phyloP scores from a whole-genome alignment of 345 rosid genomes.

The Turritis glabra region DNA sequence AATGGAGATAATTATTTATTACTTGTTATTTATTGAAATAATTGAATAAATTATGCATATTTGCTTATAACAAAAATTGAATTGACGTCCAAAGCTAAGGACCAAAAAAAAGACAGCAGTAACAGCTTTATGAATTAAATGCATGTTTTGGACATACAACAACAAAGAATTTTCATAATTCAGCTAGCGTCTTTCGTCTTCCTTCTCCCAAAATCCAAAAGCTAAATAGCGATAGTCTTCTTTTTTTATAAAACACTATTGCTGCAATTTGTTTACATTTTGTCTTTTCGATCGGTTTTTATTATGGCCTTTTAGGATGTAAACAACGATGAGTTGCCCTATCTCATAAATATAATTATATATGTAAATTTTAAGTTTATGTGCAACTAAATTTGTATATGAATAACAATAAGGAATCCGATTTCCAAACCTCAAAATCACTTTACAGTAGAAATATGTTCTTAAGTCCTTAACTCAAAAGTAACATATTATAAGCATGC shows the following conservation, averaged over 20 bases:
- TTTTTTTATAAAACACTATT: background rate
- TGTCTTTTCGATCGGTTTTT: background rate
- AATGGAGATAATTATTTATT: background rate
- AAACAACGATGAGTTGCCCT: background rate
- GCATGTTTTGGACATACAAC: slow-evolving; percentile 19
- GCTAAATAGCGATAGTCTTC: background rate
- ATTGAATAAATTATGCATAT: slow-evolving; percentile 3
- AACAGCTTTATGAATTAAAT: slow-evolving; percentile 32
- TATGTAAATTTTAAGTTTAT: background rate
- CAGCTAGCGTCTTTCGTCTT: slow-evolving; percentile 2
- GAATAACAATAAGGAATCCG: background rate
- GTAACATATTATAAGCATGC: background rate
- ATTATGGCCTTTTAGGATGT: background rate
- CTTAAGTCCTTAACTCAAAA: background rate
- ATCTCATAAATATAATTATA: background rate
- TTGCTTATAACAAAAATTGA: background rate
- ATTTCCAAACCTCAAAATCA: background rate
- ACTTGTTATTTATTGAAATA: background rate
- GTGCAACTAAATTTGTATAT: background rate
- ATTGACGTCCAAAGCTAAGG: background rate
- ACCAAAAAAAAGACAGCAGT: slow-evolving; percentile 17
- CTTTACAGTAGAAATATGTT: background rate
- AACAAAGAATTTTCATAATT: slow-evolving; percentile 10
- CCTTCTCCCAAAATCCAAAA: slow-evolving; percentile 20
- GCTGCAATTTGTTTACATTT: slow-evolving; percentile 7